Evolutionary conservation across 495 filamentous ascomycete genomes (phyloP).

Genomic region (Xylaria cubensis): DNA sequence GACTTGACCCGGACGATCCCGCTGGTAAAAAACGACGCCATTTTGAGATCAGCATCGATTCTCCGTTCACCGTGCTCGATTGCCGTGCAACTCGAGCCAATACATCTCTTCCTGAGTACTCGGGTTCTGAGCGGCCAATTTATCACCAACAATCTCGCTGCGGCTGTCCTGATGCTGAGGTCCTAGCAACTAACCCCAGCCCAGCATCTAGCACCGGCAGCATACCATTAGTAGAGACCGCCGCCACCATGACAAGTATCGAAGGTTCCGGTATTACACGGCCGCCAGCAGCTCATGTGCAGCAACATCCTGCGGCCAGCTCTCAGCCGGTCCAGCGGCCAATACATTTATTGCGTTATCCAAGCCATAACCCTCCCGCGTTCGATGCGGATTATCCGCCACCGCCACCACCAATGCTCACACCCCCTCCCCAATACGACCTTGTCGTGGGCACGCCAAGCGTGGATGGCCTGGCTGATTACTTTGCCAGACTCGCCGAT

Average conservation of each 20-base stretch:
- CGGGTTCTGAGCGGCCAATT: slow-evolving; percentile 57
- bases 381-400: slow-evolving; percentile 91
- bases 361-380: slow-evolving; percentile 87
- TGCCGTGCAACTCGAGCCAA: slow-evolving; percentile 94
- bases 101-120: slow-evolving; percentile 86
- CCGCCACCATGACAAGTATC: slow-evolving; percentile 1
- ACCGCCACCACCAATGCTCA: slow-evolving; percentile 71
- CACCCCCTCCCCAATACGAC: slow-evolving; percentile 89
- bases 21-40: slow-evolving; percentile 80
- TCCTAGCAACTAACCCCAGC: slow-evolving; percentile 47
- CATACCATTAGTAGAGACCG: slow-evolving; percentile 33
- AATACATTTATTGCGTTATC: slow-evolving; percentile 87
- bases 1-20: slow-evolving; percentile 80
- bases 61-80: slow-evolving; percentile 92
- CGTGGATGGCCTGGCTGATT: slow-evolving; percentile 85
- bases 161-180: slow-evolving; percentile 76
- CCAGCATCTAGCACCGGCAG: slow-evolving; percentile 45
- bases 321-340: slow-evolving; percentile 40
- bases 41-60: slow-evolving; percentile 99
- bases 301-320: slow-evolving; percentile 33
- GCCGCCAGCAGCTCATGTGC: slow-evolving; percentile 33
- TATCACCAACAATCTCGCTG: slow-evolving; percentile 64
- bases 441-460: slow-evolving; percentile 80
- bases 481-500: slow-evolving; percentile 69
- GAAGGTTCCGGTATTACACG: slow-evolving; percentile 30